Base-by-base conservation (phyloP, 805 yeast species). In the Starmerella cellae region DNA sequence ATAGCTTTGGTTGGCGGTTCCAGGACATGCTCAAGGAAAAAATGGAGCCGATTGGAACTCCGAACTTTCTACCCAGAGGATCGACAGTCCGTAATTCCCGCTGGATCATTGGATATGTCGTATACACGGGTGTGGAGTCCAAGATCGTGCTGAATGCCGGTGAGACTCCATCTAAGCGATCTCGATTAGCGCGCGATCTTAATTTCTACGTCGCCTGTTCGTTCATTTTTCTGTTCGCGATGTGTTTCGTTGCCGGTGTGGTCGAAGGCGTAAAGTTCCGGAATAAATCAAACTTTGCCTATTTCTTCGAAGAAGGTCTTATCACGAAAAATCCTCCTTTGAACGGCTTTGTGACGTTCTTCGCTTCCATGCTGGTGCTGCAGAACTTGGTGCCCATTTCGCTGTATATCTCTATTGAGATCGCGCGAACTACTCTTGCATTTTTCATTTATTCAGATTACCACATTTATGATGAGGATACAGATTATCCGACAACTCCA, bases 351-450 rank as follows among this genome's bases (percentile, higher is more conserved):
- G 70, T 80, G 36, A 68, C 75, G 14, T 82, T 80, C 55, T 77
- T 77, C 60, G 88, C 82, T 24, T 75, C 78, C 1, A 65, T 81
- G 51, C 79, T 81, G 55, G 65, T 81, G 52, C 77, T 80, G 57
- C 91, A 82, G 61, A 70, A 82, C 2, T 65, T 81, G 60, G 83
- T 81, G 34, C 93, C 93, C 9, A 80, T 81, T 51, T 81, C 93
- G 3, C 69, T 81, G 43, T 81, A 79, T 58, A 75, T 81, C 46
- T 74, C 88, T 29, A 74, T 82, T 51, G 93, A 81, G 59, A 80
- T 81, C 49, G 76, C 81, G 60, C 79, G 81, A 54, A 79, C 88
- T 1, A 62, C 73, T 17, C 87, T 81, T 55, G 88, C 87, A 0
- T 77, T 67, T 49, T 80, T 80, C 62, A 82, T 81, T 49, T 78